Base-by-base conservation (phyloP, 164 flowering plant species). In the Vitis rotundifolia region DNA sequence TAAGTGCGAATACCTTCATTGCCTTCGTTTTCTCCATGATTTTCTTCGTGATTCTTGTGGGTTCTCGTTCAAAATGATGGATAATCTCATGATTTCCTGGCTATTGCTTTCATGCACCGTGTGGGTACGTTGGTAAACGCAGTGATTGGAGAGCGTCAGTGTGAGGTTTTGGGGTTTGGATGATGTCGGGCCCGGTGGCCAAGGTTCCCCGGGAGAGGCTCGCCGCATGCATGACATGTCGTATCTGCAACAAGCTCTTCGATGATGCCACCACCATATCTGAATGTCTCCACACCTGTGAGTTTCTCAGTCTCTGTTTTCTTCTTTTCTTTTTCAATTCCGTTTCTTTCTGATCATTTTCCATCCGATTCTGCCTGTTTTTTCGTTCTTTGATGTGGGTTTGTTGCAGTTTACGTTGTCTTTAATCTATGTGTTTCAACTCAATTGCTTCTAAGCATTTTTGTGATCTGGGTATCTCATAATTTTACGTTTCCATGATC, bases 211-310 rank as follows among this genome's bases (percentile, higher is more conserved):
- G 77, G 28, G 77, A 70, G 64, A 74, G 51, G 73, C 60, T 84
- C 9, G 72, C 28, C 44, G 70, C 77, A 61, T 84, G 84, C 84
- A 76, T 82, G 84, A 80, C 78, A 44, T 84, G 88, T 61, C 75
- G 77, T 55, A 55, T 84, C 9, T 84, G 85, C 69, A 49, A 75
- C 47, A 67, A 75, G 47, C 70, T 84, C 29, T 71, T 78, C 59
- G 64, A n/a, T 11, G 78, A 82, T 1, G 84, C 88, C 26, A 82
- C 85, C 12, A 84, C 84, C 31, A 82, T 84, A 5, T 75, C 80
- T 44, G 83, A 82, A 61, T 84, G 88, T 67, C 82, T 84, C 37
- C 85, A 82, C 57, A 76, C 82, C 6, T 84, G 88, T 84, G 8
- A 80, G 76, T 67, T 53, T 54, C 18, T 59, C 49, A 14, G 5